Percentiles rank a stretch among this genome's conserved stretches.
These are phyloP conservation scores for Aureobasidium leucospermi DNA, from an alignment of 2,329 filamentous ascomycete genomes.

Conservation along the genomic window DNA sequence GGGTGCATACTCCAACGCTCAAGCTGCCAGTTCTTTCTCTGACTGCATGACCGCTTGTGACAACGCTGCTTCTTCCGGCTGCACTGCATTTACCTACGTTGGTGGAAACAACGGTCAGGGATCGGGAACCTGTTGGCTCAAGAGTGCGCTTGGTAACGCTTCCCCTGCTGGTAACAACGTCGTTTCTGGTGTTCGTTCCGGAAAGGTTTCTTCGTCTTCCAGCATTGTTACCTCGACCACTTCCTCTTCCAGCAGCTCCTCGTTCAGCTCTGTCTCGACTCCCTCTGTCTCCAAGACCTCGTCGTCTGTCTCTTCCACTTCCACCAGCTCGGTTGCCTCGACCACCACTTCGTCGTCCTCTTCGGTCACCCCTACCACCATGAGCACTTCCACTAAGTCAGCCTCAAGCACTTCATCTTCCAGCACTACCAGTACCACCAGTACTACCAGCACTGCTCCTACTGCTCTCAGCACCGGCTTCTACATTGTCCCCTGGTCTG, in stretches of 20 bases:
- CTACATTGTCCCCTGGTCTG: background rate
- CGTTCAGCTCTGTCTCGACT: background rate
- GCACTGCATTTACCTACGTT: constrained; percentile 17
- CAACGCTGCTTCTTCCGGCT: background rate
- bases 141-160: constrained; percentile 12
- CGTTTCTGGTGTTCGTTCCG: constrained; percentile 12
- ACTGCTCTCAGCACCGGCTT: background rate
- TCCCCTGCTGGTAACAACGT: constrained; percentile 15
- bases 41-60: constrained; percentile 16
- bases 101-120: constrained; percentile 12
- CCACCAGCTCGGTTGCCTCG: constrained; percentile 12
- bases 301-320: background rate
- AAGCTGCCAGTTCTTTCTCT: constrained; percentile 12
- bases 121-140: constrained; percentile 14
- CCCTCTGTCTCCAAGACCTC: background rate
- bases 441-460: background rate
- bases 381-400: constrained; percentile 3
- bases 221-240: constrained; percentile 7
- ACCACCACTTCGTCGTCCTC: constrained; percentile 13
- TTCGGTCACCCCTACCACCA: background rate
- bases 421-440: too few relatives aligned
- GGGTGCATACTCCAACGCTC: constrained; percentile 15
- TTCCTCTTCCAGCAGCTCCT: background rate
- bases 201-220: constrained; percentile 9
- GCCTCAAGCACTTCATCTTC: background rate